Percentiles rank a stretch among this genome's conserved stretches.
phyloP scores from a whole-genome alignment of 768 basidiomycete genomes.

The Trametes maxima region DNA sequence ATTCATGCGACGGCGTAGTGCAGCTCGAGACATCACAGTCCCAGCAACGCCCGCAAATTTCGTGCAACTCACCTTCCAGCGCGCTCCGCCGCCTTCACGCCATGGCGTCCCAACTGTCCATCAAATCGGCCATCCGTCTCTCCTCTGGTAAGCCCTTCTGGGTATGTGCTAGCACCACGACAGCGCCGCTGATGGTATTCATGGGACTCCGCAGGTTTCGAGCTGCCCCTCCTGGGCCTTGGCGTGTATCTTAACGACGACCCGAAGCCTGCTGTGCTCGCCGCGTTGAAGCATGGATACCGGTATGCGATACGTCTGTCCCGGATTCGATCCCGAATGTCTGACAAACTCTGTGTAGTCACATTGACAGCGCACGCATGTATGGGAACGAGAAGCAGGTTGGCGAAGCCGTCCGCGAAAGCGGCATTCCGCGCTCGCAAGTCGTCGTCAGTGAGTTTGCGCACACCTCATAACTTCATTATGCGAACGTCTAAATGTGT shows the following conservation, averaged over 20 bases:
- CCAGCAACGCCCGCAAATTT: too few relatives aligned
- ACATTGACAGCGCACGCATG: constrained; percentile 72
- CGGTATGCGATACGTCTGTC: constrained; percentile 37
- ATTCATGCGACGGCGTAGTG: too few relatives aligned
- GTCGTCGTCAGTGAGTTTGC: constrained; percentile 67
- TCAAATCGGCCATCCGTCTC: not conserved
- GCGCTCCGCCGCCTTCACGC: not conserved
- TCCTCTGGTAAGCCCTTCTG: not conserved
- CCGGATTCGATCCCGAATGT: not conserved
- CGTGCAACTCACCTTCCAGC: not conserved
- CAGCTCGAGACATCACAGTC: too few relatives aligned
- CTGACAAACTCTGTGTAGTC: constrained; percentile 42
- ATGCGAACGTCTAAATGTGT: not conserved
- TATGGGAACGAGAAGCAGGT: constrained; percentile 70
- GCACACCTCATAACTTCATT: not conserved
- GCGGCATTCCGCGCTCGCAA: constrained; percentile 56
- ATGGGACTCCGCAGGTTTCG: constrained; percentile 7
- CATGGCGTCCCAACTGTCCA: not conserved
- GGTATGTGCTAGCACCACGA: too few relatives aligned
- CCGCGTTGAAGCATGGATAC: constrained; percentile 66
- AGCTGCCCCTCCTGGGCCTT: constrained; percentile 71
- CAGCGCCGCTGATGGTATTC: too few relatives aligned
- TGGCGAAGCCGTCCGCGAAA: constrained; percentile 58
- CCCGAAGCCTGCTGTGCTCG: constrained; percentile 53
- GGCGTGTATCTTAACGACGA: constrained; percentile 70